Evolutionary conservation across 176 grass and related monocot genomes (phyloP).

Genomic region (Rhynchospora breviuscula): DNA sequence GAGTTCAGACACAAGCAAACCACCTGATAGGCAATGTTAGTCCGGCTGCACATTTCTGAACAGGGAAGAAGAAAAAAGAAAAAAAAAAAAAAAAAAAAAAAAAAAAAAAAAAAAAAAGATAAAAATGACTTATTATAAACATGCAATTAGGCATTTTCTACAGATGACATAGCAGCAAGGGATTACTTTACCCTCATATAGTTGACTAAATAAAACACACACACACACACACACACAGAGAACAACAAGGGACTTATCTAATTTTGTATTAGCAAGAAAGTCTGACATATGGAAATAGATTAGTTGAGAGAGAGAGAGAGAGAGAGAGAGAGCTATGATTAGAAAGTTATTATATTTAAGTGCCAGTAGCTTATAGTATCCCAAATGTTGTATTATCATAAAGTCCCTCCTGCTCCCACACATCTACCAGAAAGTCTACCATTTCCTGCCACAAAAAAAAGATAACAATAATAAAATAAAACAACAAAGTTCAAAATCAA

Average conservation of each 20-base stretch:
- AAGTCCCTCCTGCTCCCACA: conserved; percentile 92
- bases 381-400: conserved; percentile 54
- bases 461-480: not conserved
- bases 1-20: not conserved
- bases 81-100: not conserved
- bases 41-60: not conserved
- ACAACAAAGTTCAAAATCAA: not conserved
- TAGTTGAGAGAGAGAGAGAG: conserved; percentile 6
- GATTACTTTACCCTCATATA: not conserved
- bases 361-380: not conserved
- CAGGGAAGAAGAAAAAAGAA: not conserved
- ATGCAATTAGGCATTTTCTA: not conserved
- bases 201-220: not conserved
- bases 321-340: not conserved
- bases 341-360: not conserved
- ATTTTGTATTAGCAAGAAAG: not conserved
- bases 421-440: conserved; percentile 79
- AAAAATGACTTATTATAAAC: not conserved
- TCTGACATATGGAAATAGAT: not conserved
- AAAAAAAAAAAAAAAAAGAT: not conserved
- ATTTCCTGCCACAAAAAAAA: conserved; percentile 60
- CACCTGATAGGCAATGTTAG: not conserved
- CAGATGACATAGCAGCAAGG: not conserved
- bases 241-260: conserved; percentile 13
- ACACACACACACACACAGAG: not conserved